A percentile compares a stretch with the other conserved stretches of the same genome.
These are phyloP conservation scores for Warburgia ugandensis DNA, from an alignment of 164 flowering plant genomes.

Conservation along the genomic window DNA sequence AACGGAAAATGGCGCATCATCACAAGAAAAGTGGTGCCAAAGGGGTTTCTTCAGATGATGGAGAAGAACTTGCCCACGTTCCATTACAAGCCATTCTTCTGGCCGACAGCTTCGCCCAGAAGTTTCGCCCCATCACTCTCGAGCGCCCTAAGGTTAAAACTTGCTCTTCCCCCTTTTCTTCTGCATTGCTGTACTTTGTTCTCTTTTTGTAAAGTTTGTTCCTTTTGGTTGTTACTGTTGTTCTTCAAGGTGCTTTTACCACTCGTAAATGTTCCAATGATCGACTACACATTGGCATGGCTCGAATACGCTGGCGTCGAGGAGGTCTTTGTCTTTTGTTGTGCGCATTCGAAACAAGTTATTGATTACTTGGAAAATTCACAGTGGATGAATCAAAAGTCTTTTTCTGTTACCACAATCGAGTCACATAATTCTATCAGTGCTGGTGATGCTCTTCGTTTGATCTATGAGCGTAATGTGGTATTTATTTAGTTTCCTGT, in stretches of 20 bases:
- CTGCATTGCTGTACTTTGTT: too few relatives aligned
- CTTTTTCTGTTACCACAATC: conserved; percentile 58
- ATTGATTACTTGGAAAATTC: conserved; percentile 65
- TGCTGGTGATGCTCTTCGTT: conserved; percentile 92
- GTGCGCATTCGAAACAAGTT: conserved; percentile 88
- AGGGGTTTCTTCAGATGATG: conserved; percentile 59
- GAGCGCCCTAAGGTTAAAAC: conserved; percentile 84
- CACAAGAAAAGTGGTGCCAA: too few relatives aligned
- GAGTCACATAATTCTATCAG: conserved; percentile 73
- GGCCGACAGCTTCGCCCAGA: conserved; percentile 91
- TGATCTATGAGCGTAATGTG: conserved; percentile 82
- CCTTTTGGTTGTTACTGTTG: neutral
- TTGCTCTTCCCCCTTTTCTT: neutral
- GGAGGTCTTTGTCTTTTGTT: conserved; percentile 90
- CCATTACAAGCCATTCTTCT: conserved; percentile 83
- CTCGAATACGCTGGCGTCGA: conserved; percentile 94
- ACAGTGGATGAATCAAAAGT: conserved; percentile 66
- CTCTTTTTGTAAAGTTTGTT: neutral
- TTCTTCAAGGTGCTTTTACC: conserved; percentile 44
- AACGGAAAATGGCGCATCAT: too few relatives aligned
- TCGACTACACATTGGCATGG: conserved; percentile 87
- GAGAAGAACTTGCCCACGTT: conserved; percentile 45
- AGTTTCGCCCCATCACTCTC: conserved; percentile 84
- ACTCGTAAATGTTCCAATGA: conserved; percentile 85
- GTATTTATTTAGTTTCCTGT: conserved; percentile 27